Conservation (phyloP, 306 rosid species). For the Vigna mungo region DNA sequence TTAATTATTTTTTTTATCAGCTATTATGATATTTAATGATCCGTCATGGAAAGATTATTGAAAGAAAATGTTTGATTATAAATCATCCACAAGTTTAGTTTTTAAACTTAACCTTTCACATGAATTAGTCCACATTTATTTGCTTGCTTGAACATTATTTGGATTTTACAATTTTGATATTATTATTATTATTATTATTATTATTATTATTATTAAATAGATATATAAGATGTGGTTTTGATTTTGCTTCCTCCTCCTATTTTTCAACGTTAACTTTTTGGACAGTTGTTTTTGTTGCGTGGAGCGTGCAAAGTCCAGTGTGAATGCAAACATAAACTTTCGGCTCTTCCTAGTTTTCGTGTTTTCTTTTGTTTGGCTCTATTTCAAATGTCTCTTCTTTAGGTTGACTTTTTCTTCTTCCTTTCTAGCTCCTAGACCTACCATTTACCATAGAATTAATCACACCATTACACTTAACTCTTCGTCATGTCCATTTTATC, state of each 20-base stretch:
- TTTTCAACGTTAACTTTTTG: conserved; percentile 42
- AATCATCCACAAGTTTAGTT: no score
- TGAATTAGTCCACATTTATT: no score
- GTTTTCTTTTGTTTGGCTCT: conserved; percentile 39
- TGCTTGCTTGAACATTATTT: no score
- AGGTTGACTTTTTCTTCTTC: neutral
- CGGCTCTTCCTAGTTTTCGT: conserved; percentile 27
- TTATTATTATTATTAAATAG: no score
- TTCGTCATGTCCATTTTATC: neutral
- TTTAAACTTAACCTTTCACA: no score
- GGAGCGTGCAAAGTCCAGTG: conserved; percentile 38
- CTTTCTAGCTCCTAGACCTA: conserved; percentile 6
- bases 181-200: no score
- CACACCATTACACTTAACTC: neutral
- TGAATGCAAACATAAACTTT: conserved; percentile 36
- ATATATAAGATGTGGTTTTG: no score
- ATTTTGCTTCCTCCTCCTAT: conserved; percentile 7
- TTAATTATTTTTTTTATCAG: no score
- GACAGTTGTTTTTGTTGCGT: conserved; percentile 50
- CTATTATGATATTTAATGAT: no score
- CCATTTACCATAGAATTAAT: neutral
- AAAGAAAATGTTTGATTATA: no score
- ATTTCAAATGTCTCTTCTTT: neutral
- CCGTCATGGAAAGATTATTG: no score
- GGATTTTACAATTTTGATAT: no score